Conservation (phyloP, 1,284 basidiomycete genomes). For the Athelia sp. region DNA sequence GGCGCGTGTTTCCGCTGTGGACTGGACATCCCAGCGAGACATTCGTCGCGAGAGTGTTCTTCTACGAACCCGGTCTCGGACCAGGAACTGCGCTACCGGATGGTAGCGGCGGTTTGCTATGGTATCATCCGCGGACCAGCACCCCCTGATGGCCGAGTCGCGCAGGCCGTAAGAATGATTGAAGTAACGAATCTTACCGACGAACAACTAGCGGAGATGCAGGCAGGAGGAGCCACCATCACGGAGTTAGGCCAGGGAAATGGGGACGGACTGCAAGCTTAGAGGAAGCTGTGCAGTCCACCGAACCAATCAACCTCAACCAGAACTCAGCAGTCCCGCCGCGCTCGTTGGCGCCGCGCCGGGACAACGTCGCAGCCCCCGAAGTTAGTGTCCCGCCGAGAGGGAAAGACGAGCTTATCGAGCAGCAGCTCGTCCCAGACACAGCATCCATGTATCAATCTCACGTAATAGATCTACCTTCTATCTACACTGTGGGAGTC, state of each 20-base stretch:
- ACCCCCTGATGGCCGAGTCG: background rate
- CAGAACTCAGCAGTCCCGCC: background rate
- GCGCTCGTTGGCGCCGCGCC: background rate
- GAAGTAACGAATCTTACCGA: background rate
- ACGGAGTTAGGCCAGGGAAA: background rate
- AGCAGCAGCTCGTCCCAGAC: background rate
- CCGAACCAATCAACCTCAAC: background rate
- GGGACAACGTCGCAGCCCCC: background rate
- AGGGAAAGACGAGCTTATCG: background rate
- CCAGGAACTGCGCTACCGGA: background rate
- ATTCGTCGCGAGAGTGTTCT: background rate
- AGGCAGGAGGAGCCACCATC: background rate
- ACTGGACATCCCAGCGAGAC: background rate
- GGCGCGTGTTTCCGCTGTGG: background rate
- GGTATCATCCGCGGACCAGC: background rate
- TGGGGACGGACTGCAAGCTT: background rate
- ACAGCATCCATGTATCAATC: background rate
- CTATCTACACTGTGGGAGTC: background rate
- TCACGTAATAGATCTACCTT: background rate
- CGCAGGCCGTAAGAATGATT: background rate
- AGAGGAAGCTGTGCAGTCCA: background rate
- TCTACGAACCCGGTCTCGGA: background rate
- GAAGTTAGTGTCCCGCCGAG: background rate
- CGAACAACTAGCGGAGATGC: background rate
- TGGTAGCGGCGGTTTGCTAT: background rate